These are phyloP conservation scores for Fraxinus floribunda DNA, from an alignment of 305 asterid species.

Conservation along the genomic window DNA sequence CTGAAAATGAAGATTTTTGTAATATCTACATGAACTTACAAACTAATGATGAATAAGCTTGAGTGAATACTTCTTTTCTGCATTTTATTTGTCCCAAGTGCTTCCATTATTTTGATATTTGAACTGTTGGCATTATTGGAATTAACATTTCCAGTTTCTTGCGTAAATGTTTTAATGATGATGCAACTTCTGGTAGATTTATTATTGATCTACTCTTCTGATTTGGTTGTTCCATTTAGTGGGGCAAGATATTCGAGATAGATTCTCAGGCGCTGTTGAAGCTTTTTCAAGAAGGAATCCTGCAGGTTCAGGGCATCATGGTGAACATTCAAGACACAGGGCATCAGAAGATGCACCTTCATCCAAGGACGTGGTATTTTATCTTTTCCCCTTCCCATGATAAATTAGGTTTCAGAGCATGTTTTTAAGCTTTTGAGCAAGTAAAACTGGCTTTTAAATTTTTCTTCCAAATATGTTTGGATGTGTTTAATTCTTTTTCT, in stretches of 20 bases:
- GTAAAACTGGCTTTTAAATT: neutral
- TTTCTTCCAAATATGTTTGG: neutral
- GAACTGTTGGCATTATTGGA: neutral
- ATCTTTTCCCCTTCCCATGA: constrained; percentile 6
- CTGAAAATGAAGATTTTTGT: neutral
- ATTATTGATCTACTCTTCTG: constrained; percentile 11
- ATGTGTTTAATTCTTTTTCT: neutral
- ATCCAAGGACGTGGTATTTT: constrained; percentile 83
- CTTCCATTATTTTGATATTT: neutral
- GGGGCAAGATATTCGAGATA: constrained; percentile 80
- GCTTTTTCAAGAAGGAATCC: constrained; percentile 73
- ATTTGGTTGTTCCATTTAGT: constrained; percentile 34
- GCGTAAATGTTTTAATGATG: neutral
- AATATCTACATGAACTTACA: neutral
- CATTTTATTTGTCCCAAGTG: neutral
- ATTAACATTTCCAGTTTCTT: neutral
- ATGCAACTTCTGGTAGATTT: neutral
- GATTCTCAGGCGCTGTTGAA: constrained; percentile 90
- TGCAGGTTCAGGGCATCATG: constrained; percentile 62
- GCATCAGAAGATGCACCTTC: constrained; percentile 71
- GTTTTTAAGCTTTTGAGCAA: neutral
- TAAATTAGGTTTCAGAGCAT: neutral
- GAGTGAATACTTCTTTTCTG: neutral
- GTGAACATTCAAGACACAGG: constrained; percentile 64
- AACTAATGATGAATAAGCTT: neutral